Evolutionary conservation across 208 protist species (phyloP).

Genomic region (Leishmania gerbilli): DNA sequence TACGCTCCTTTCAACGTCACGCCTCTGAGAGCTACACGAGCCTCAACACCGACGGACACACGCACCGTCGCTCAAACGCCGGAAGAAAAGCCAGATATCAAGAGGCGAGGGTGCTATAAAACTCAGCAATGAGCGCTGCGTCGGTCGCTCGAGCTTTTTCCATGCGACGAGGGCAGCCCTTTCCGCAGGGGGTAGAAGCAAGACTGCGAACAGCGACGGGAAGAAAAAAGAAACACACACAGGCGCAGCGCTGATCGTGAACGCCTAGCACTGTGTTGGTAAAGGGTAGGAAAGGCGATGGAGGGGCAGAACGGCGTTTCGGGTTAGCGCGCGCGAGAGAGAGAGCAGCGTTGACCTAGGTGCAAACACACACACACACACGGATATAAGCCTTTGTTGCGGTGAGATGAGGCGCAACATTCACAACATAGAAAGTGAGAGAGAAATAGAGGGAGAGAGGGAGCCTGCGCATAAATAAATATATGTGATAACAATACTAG

Average conservation of each 20-base stretch:
- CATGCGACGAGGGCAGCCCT: not conserved
- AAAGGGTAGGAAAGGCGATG: not conserved
- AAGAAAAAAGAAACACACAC: not conserved
- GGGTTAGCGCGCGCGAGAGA: not conserved
- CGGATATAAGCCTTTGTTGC: not conserved
- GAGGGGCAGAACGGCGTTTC: not conserved
- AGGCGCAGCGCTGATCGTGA: not conserved
- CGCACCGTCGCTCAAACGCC: no score
- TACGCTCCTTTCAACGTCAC: not conserved
- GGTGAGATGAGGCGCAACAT: not conserved
- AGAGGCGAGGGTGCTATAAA: not conserved
- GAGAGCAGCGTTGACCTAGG: not conserved
- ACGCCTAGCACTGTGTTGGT: not conserved
- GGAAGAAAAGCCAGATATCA: not conserved
- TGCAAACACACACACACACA: not conserved
- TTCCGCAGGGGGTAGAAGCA: not conserved
- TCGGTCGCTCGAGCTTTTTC: not conserved
- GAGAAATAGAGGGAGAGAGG: not conserved
- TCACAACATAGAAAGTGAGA: not conserved
- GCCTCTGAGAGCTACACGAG: not conserved
- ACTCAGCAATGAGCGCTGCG: not conserved
- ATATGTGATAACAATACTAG: not conserved
- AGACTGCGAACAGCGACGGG: not conserved
- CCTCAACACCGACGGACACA: not conserved
- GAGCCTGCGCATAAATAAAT: not conserved